Base-by-base conservation (phyloP, 1,139 yeast species). In the Saccharomyces hybrid region DNA sequence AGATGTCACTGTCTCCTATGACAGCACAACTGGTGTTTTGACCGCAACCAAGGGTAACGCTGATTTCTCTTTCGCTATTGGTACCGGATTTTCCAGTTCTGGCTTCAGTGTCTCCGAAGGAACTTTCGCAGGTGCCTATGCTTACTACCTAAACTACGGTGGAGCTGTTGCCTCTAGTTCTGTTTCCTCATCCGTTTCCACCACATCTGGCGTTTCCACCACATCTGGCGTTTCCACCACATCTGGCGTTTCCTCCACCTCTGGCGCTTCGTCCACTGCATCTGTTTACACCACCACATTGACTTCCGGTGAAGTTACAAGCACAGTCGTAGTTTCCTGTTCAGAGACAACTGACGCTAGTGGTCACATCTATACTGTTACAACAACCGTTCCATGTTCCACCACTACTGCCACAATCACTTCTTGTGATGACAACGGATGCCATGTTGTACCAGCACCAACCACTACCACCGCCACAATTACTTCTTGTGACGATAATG, bases 331-430 rank as follows among this genome's bases (percentile, higher is more conserved):
- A 8, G 52, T 50, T 26, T 27, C 50, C 7, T 50, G 52, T 41
- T 23, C 46, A 11, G 13, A 46, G 23, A 46, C 52, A 13, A 50
- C 52, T 41, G 47, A 50, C 44, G 31, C 44, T 11, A 16, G 32
- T 30, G 52, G 52, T 28, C 32, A 50, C 20, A 28, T 47, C 20
- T 14, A 20, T n/a, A 50, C 52, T 7, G 14, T 50, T 9, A 46
- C 52, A n/a, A 50, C 52, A 7, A 50, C 52, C 13, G 44, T 50
- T 26, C 52, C 52, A 47, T 50, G 47, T 47, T 11, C 52, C 2
- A 28, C 25, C 2, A 50, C 52, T 6, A 50, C 50, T n/a, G 52
- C 41, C 0, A 50, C 52, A n/a, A 50, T 50, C 20, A 50, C 52
- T 47, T 50, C 52, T 47, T 50, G 52, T 30, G 31, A 47, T 42